Conservation (phyloP, 768 basidiomycete genomes). For the Suillus occidentalis region DNA sequence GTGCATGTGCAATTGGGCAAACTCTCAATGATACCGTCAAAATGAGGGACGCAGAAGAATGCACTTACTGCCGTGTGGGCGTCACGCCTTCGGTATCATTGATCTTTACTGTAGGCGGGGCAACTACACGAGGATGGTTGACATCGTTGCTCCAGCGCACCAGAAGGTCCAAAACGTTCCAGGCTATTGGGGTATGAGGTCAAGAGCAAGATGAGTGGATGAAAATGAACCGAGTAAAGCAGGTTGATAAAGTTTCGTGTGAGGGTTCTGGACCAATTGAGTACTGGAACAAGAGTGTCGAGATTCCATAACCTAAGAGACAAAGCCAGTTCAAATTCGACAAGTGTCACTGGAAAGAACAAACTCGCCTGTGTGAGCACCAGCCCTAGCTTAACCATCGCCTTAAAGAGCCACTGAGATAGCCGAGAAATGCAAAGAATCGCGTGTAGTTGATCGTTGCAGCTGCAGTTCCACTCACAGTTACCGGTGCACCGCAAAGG, state of each 20-base stretch:
- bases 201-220: background rate
- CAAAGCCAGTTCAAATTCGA: background rate
- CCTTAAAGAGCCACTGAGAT: slow-evolving; percentile 32
- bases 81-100: slow-evolving; percentile 52
- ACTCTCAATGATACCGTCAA: slow-evolving; percentile 63
- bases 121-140: slow-evolving; percentile 80
- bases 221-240: slow-evolving; percentile 66
- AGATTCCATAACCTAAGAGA: slow-evolving; percentile 68
- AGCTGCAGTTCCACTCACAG: no score
- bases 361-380: slow-evolving; percentile 69
- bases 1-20: slow-evolving; percentile 55
- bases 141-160: slow-evolving; percentile 84
- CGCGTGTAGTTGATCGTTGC: no score
- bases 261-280: slow-evolving; percentile 77
- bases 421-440: no score
- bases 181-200: slow-evolving; percentile 43
- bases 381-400: slow-evolving; percentile 80
- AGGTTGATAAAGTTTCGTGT: slow-evolving; percentile 67
- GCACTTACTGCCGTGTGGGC: slow-evolving; percentile 76
- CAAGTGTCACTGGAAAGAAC: background rate
- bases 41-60: slow-evolving; percentile 87
- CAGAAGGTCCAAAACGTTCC: slow-evolving; percentile 76
- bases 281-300: slow-evolving; percentile 83
- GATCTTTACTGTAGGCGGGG: slow-evolving; percentile 54
- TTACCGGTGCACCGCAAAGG: no score